A percentile compares a stretch with the other conserved stretches of the same genome.
Evolutionary conservation across 805 yeast genomes (phyloP).

Genomic region (Dipodascopsis tothii): DNA sequence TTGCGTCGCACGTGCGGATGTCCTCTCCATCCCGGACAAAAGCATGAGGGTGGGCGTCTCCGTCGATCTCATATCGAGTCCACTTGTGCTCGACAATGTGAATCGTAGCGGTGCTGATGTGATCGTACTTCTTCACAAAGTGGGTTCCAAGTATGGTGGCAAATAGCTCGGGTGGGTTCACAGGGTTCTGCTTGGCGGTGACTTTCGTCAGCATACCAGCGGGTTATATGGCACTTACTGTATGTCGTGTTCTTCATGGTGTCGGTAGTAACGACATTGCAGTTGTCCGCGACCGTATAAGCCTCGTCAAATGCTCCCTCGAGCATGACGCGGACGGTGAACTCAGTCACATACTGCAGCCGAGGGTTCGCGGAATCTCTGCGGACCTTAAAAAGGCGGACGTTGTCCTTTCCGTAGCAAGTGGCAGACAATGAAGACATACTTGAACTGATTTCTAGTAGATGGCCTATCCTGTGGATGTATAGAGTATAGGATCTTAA

Average conservation of each 20-base stretch:
- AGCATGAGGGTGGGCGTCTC: conserved; percentile 73
- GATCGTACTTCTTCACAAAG: conserved; percentile 67
- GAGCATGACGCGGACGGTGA: conserved; percentile 67
- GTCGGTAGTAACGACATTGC: conserved; percentile 77
- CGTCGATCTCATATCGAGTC: conserved; percentile 68
- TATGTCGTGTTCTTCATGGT: conserved; percentile 23
- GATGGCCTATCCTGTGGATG: no score
- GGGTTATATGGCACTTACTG: background rate
- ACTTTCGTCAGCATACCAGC: conserved; percentile 30
- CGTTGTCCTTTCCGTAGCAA: conserved; percentile 87
- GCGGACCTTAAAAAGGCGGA: conserved; percentile 82
- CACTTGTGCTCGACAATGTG: conserved; percentile 67
- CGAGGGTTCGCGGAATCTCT: conserved; percentile 66
- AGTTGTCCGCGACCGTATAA: conserved; percentile 81
- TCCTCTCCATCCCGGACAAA: conserved; percentile 81
- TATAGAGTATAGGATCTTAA: no score
- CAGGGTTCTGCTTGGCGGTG: conserved; percentile 69
- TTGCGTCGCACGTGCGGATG: conserved; percentile 46
- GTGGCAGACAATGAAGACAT: conserved; percentile 33
- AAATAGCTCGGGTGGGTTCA: conserved; percentile 85
- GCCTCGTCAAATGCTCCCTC: conserved; percentile 73
- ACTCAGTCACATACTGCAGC: conserved; percentile 73
- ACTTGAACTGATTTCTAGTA: no score
- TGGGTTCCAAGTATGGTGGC: conserved; percentile 80
- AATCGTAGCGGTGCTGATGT: conserved; percentile 65